These are phyloP conservation scores for Gymnopus androsaceus DNA, from an alignment of 1,284 basidiomycete species.

Conservation along the genomic window DNA sequence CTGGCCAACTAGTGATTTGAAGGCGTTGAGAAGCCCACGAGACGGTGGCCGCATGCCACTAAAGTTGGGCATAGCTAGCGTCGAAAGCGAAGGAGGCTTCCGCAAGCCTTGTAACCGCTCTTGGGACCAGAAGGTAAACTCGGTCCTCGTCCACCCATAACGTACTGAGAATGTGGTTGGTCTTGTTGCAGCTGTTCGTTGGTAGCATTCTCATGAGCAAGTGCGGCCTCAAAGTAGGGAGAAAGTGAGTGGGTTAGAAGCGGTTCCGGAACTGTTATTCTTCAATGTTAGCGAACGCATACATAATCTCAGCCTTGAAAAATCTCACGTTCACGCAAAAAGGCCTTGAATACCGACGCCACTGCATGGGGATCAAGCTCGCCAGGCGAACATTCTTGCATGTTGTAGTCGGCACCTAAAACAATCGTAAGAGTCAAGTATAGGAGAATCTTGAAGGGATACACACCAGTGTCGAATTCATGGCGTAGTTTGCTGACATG, in stretches of 20 bases:
- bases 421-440: constrained; percentile 15
- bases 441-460: constrained; percentile 17
- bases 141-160: constrained; percentile 29
- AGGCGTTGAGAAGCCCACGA: constrained; percentile 47
- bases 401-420: constrained; percentile 81
- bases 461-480: constrained; percentile 82
- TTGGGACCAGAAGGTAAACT: constrained; percentile 48
- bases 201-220: constrained; percentile 54
- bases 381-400: constrained; percentile 72
- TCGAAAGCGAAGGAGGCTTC: constrained; percentile 77
- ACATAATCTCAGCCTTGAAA: constrained; percentile 4
- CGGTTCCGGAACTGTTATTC: constrained; percentile 71
- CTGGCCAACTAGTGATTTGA: constrained; percentile 61
- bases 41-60: constrained; percentile 61
- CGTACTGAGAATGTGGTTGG: constrained; percentile 16
- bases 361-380: constrained; percentile 93
- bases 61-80: constrained; percentile 70
- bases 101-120: constrained; percentile 47
- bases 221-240: constrained; percentile 75
- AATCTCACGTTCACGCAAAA: constrained; percentile 72
- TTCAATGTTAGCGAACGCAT: not conserved
- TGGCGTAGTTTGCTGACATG: constrained; percentile 74
- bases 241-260: constrained; percentile 72
- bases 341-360: constrained; percentile 82
- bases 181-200: constrained; percentile 33